Conservation (phyloP, 169 alveolate genomes). For the Besnoitia besnoiti region DNA sequence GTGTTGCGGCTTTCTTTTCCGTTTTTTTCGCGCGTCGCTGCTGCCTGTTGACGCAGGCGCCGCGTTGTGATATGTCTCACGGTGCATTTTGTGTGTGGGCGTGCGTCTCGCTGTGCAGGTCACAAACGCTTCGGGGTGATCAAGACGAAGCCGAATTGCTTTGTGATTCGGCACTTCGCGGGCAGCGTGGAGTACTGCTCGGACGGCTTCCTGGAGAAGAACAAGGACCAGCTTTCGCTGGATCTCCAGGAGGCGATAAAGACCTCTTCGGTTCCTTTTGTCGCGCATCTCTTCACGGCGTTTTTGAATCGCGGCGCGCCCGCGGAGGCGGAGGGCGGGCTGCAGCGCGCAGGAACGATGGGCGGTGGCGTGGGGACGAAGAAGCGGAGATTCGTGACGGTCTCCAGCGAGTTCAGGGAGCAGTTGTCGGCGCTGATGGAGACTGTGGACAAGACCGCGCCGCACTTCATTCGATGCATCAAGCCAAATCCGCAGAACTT, state of each 20-base stretch:
- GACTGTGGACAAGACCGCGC: conserved; percentile 84
- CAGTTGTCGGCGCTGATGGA: conserved; percentile 91
- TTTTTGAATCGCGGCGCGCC: conserved; percentile 49
- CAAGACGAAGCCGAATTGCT: conserved; percentile 82
- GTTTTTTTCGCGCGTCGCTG: no score
- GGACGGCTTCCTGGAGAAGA: conserved; percentile 95
- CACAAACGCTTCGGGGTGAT: conserved; percentile 81
- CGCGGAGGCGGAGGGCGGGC: conserved; percentile 34
- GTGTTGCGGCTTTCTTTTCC: no score
- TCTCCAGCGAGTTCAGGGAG: conserved; percentile 90
- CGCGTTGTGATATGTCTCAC: no score
- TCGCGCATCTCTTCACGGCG: conserved; percentile 5
- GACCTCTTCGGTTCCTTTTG: conserved; percentile 11
- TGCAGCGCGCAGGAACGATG: neutral
- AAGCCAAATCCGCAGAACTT: conserved; percentile 90
- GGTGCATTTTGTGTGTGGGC: neutral
- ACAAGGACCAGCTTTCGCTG: conserved; percentile 92
- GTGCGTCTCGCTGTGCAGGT: neutral
- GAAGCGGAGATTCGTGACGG: conserved; percentile 70
- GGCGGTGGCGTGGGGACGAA: neutral
- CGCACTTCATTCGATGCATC: conserved; percentile 92
- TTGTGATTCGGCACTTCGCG: conserved; percentile 95
- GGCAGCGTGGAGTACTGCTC: conserved; percentile 94
- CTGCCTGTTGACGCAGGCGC: no score
- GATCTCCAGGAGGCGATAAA: conserved; percentile 67